phyloP scores from a whole-genome alignment of 768 basidiomycete species.

The Hygrocybe coccinea region DNA sequence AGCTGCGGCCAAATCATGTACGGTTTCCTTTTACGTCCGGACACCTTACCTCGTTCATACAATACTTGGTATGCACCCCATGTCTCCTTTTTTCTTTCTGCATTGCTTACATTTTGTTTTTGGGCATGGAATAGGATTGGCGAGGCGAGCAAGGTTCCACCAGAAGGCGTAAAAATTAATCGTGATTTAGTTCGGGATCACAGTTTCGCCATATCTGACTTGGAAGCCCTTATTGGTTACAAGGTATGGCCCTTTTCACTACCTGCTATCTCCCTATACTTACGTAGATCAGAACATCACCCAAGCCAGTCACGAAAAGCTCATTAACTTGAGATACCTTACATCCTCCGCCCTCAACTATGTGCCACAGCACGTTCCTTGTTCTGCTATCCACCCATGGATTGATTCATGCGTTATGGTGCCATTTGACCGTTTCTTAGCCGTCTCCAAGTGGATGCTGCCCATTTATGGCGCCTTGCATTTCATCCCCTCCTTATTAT shows the following conservation, averaged over 20 bases:
- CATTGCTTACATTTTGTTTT: background rate
- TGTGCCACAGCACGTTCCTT: slow-evolving; percentile 54
- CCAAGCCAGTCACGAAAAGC: slow-evolving; percentile 42
- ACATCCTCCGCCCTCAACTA: slow-evolving; percentile 33
- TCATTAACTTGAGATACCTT: slow-evolving; percentile 42
- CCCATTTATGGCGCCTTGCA: slow-evolving; percentile 87
- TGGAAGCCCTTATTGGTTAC: slow-evolving; percentile 51
- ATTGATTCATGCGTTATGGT: slow-evolving; percentile 55
- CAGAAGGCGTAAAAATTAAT: slow-evolving; percentile 58
- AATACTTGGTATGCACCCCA: slow-evolving; percentile 53
- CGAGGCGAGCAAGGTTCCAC: slow-evolving; percentile 60
- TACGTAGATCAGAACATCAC: slow-evolving; percentile 46
- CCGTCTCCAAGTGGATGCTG: slow-evolving; percentile 80
- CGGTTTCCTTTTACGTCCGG: slow-evolving; percentile 69
- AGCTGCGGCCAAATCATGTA: slow-evolving; percentile 88
- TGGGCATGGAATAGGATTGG: slow-evolving; percentile 51
- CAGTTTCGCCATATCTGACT: slow-evolving; percentile 46
- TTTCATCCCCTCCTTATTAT: slow-evolving; percentile 78
- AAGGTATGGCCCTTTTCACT: slow-evolving; percentile 34
- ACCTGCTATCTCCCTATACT: background rate
- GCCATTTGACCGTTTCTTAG: slow-evolving; percentile 65
- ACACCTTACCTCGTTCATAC: slow-evolving; percentile 80
- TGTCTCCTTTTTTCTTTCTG: background rate
- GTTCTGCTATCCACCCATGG: slow-evolving; percentile 75
- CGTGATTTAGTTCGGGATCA: slow-evolving; percentile 54